phyloP scores from a whole-genome alignment of 768 basidiomycete genomes.

The Coprinopsis marcescibilis region DNA sequence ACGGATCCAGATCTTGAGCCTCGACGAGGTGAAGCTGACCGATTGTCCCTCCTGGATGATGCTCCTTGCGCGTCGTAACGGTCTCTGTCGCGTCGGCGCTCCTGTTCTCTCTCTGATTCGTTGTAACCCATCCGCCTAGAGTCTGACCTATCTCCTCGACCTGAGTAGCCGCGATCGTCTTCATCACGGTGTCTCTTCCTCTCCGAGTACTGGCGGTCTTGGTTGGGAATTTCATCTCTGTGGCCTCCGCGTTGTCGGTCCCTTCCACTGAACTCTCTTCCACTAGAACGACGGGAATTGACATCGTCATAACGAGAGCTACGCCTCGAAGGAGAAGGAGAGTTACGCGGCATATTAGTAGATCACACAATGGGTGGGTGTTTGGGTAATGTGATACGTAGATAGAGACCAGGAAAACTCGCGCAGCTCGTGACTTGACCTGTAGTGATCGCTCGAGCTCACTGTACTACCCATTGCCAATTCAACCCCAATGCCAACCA shows the following conservation, averaged over 20 bases:
- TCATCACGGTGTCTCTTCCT: background rate
- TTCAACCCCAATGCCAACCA: no score
- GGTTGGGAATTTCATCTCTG: background rate
- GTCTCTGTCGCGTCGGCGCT: constrained; percentile 39
- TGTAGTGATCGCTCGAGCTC: no score
- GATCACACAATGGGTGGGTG: background rate
- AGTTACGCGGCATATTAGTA: background rate
- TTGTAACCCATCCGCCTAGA: constrained; percentile 20
- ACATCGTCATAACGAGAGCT: background rate
- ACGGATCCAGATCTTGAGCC: constrained; percentile 39
- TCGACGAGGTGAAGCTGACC: constrained; percentile 62
- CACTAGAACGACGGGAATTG: constrained; percentile 2
- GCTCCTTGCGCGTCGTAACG: constrained; percentile 27
- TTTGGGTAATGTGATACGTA: no score
- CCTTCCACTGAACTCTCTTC: no score
- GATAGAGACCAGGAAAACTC: no score
- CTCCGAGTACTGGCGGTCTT: background rate
- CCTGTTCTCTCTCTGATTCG: constrained; percentile 35
- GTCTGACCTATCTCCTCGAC: background rate
- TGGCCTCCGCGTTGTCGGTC: background rate
- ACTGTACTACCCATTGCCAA: no score
- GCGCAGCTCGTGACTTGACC: no score
- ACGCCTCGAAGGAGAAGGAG: constrained; percentile 1
- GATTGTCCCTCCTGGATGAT: constrained; percentile 26
- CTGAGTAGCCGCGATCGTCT: constrained; percentile 5